Base-by-base conservation (phyloP, 2,329 filamentous ascomycete species). In the Penicillium sp. region DNA sequence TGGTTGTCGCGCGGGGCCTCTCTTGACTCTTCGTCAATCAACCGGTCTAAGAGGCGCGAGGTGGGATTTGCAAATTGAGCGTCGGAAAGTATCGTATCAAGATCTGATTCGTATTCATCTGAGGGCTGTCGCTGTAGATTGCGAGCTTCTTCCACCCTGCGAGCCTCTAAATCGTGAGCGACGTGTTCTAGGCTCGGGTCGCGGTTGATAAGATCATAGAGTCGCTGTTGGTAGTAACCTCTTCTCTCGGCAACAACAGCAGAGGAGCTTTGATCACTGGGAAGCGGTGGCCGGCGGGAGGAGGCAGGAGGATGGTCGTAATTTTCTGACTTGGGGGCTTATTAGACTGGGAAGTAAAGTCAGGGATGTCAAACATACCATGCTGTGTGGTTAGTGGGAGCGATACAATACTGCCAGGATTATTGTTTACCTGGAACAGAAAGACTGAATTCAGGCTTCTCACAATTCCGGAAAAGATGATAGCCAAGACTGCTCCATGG, bases 241-340 rank as follows among this genome's bases (percentile, higher is more conserved):
- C 41, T 33, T 33, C 41, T 33, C 7, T 16, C 10, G 11, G 29
- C 19, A 22, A 22, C 26, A 31, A 43, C 3, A 21, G 11, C 16
- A 49, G 46, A 21, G 11, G 49, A 19, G 22, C 27, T 37, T 27
- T 14, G 46, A 55, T 59, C 62, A 60, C 59, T 43, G 8, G 55
- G 16, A 48, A 66, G 66, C 58, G 68, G 57, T 31, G 63, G 54
- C 55, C 68, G 68, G 39, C 66, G 70, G 21, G 58, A 59, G 53
- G 73, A 75, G 52, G 74, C 75, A 52, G 73, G 72, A 52, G 76
- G 75, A 58, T 73, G 71, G 64, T 77, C 75, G 69, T 76, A 74
- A 56, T 76, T 77, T 50, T 73, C 74, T 56, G 77, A 75, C 77
- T 79, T 62, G 61, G 35, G 50, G 16, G 39, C 10, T 10, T 41